These are phyloP conservation scores for Penicillium chermesinum DNA, from an alignment of 495 filamentous ascomycete species.

Conservation along the genomic window DNA sequence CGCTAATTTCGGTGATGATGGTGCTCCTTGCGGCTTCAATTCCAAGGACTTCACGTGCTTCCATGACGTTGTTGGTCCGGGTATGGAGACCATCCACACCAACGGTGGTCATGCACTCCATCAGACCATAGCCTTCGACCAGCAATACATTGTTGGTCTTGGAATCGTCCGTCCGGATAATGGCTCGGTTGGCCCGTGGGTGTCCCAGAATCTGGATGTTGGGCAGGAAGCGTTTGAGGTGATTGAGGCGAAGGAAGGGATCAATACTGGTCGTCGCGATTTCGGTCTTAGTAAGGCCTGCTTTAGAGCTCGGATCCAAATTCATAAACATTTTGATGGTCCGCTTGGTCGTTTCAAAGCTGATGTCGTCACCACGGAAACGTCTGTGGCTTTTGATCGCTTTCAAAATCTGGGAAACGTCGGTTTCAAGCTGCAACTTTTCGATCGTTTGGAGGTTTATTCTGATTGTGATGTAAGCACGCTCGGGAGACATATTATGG, in stretches of 20 bases:
- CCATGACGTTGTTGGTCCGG: conserved; percentile 83
- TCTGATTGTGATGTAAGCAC: conserved; percentile 65
- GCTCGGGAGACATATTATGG: conserved; percentile 73
- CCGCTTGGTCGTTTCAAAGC: conserved; percentile 40
- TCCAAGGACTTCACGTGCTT: conserved; percentile 85
- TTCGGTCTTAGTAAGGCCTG: conserved; percentile 50
- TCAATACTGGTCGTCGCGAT: conserved; percentile 55
- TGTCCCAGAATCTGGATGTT: conserved; percentile 79
- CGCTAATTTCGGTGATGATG: conserved; percentile 73
- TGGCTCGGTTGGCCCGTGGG: conserved; percentile 76
- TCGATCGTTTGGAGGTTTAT: conserved; percentile 73
- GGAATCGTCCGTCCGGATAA: conserved; percentile 73
- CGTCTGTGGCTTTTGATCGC: conserved; percentile 75
- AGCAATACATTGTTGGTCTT: conserved; percentile 61
- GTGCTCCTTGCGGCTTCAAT: conserved; percentile 90
- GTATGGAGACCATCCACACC: conserved; percentile 73
- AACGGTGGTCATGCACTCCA: conserved; percentile 82
- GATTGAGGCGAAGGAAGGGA: conserved; percentile 73
- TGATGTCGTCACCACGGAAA: conserved; percentile 60
- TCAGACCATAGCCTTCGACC: conserved; percentile 91
- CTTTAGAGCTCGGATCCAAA: conserved; percentile 50
- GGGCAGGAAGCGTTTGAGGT: conserved; percentile 76
- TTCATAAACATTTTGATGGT: conserved; percentile 55
- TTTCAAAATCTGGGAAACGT: conserved; percentile 58
- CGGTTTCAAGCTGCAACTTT: conserved; percentile 72